Evolutionary conservation across 208 protist species (phyloP), one percentile per base, ranked within the genome.

Genomic region (Acanthamoeba triangularis): DNA sequence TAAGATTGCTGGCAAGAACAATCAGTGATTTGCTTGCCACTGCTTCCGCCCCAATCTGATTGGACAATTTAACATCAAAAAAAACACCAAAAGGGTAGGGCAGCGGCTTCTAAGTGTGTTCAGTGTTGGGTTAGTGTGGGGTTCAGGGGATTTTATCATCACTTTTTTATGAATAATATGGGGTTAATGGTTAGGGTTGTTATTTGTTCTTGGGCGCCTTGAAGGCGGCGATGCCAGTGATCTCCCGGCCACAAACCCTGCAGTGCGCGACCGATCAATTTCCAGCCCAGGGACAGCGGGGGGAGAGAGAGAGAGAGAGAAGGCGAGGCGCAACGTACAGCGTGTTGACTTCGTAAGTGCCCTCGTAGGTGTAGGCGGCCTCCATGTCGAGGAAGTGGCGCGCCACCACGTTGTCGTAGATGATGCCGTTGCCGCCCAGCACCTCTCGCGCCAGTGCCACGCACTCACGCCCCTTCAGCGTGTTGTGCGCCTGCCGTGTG

Each of bases 281-380:
- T n/a, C 72, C n/a, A 0, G 8, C 6, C 37, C 41, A 37, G 4
- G 72, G 16, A 33, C 6, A 80, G 13, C 33, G 3, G 5, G 16
- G 7, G 69, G 28, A 16, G 35, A 82, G 3, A 8, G 49, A 54
- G 49, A 54, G 49, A 0, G 14, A 18, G 10, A 18, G 14, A 54
- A 8, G 7, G 49, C 0, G 49, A 8, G 49, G 56, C 44, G 80
- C 61, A 88, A 88, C 80, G 80, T 88, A 88, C 80, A 96, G 67
- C n/a, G 95, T 54, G 92, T 96, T 96, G 7, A 96, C 84, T 61
- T 96, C 95, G 41, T 96, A 96, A 5, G 95, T 95, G 33, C 95
- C 95, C 85, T 96, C 95, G 61, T 94, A 96, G 2, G 95, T 95
- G 56, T 96, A 76, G 16, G 93, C 35, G 10, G 90, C 90, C 56